These are phyloP conservation scores for Neopestalotiopsis clavispora DNA, from an alignment of 2,329 filamentous ascomycete species.

Conservation along the genomic window DNA sequence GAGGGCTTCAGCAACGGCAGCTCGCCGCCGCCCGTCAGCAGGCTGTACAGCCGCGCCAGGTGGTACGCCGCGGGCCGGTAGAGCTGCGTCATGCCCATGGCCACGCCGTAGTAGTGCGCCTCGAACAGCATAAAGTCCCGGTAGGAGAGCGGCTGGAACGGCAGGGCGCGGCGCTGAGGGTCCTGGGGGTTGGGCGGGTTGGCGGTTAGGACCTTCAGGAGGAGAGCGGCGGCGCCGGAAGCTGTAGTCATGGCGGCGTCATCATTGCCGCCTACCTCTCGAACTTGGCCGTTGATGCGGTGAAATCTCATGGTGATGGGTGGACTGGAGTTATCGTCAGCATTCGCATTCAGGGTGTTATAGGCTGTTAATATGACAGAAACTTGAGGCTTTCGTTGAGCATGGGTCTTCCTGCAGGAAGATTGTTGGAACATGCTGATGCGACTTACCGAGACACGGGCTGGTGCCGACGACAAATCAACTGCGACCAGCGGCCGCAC, in stretches of 20 bases:
- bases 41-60: slow-evolving; percentile 21
- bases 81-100: slow-evolving; percentile 27
- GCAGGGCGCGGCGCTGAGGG: slow-evolving; percentile 25
- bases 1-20: slow-evolving; percentile 29
- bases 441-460: background rate
- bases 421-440: too few relatives aligned
- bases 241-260: background rate
- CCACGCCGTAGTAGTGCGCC: slow-evolving; percentile 30
- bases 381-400: background rate
- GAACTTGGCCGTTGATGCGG: slow-evolving; percentile 24
- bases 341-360: background rate
- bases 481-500: background rate
- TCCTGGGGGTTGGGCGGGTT: slow-evolving; percentile 29
- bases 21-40: slow-evolving; percentile 22
- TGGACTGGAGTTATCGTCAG: background rate
- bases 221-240: slow-evolving; percentile 8
- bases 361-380: background rate
- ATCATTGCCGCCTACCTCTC: slow-evolving; percentile 3
- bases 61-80: slow-evolving; percentile 23
- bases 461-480: background rate
- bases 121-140: slow-evolving; percentile 36
- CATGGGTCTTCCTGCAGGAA: too few relatives aligned
- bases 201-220: slow-evolving; percentile 24
- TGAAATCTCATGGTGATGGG: slow-evolving; percentile 26
- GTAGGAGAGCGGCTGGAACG: slow-evolving; percentile 33